Percentiles rank a stretch among this genome's conserved stretches.
Evolutionary conservation across 306 rosid genomes (phyloP).

Genomic region (Neltuma alba): DNA sequence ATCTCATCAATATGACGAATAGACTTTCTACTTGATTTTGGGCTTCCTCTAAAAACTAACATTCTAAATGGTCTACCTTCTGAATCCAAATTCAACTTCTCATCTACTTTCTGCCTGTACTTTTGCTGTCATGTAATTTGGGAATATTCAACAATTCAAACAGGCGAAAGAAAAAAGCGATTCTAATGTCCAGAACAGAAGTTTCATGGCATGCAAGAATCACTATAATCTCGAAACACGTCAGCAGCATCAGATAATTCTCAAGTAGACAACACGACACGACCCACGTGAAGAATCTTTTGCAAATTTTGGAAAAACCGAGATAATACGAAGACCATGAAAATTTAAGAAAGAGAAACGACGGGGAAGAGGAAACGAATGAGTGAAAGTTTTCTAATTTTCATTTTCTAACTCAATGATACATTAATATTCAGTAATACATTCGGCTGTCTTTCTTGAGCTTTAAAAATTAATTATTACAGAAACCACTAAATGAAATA

Average conservation of each 20-base stretch:
- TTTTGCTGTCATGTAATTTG: conserved; percentile 47
- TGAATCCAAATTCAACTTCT: conserved; percentile 62
- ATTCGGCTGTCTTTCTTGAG: neutral
- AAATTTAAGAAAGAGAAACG: neutral
- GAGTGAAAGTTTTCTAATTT: neutral
- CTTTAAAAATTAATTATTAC: no score
- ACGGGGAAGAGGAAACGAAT: neutral
- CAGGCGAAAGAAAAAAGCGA: neutral
- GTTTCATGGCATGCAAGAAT: neutral
- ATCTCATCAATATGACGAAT: conserved; percentile 63
- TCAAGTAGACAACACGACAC: neutral
- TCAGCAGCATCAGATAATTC: neutral
- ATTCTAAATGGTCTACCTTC: conserved; percentile 76
- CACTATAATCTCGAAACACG: neutral
- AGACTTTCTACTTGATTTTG: conserved; percentile 61
- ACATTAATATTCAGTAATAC: neutral
- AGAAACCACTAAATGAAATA: neutral
- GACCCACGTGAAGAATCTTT: neutral
- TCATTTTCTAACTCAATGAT: neutral
- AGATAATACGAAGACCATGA: neutral
- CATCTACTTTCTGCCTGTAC: conserved; percentile 60
- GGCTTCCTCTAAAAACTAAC: conserved; percentile 87
- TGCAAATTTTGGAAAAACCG: neutral
- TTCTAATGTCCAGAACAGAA: neutral
- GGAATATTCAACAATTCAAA: neutral